Evolutionary conservation across 495 filamentous ascomycete species (phyloP).

Genomic region (Tuber umbilicatum): DNA sequence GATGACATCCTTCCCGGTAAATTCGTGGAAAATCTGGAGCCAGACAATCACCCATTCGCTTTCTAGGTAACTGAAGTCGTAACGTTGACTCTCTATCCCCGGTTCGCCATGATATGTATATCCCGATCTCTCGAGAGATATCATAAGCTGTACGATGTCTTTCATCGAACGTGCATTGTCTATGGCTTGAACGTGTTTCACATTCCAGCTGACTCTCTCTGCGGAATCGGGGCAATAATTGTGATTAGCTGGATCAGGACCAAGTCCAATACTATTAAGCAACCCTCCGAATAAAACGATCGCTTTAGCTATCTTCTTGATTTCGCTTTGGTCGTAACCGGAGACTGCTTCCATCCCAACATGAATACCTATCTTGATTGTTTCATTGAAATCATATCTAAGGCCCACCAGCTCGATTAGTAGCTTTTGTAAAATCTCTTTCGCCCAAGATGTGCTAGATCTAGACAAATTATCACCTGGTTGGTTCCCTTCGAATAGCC

Average conservation of each 20-base stretch:
- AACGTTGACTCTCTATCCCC: conserved; percentile 12
- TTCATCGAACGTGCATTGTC: conserved; percentile 13
- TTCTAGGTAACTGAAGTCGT: conserved; percentile 19
- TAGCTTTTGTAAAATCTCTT: background rate
- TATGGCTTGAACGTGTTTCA: conserved; percentile 11
- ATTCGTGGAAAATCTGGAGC: conserved; percentile 13
- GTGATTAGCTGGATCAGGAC: background rate
- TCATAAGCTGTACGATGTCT: conserved; percentile 21
- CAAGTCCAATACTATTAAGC: background rate
- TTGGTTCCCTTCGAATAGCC: background rate
- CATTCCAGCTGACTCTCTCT: conserved; percentile 9
- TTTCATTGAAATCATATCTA: background rate
- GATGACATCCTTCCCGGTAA: background rate
- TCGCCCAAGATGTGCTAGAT: background rate
- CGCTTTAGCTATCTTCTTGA: conserved; percentile 25
- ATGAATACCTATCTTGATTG: background rate
- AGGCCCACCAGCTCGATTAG: background rate
- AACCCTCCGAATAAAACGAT: conserved; percentile 27
- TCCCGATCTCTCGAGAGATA: background rate
- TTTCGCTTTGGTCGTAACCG: conserved; percentile 21
- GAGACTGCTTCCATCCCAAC: background rate
- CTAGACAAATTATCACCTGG: background rate
- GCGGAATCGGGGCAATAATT: background rate
- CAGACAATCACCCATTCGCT: conserved; percentile 23
- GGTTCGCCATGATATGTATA: conserved; percentile 5